Percentiles rank a stretch among this genome's conserved stretches.
Evolutionary conservation across 306 rosid species (phyloP).

Genomic region (Amphicarpaea edgeworthii): DNA sequence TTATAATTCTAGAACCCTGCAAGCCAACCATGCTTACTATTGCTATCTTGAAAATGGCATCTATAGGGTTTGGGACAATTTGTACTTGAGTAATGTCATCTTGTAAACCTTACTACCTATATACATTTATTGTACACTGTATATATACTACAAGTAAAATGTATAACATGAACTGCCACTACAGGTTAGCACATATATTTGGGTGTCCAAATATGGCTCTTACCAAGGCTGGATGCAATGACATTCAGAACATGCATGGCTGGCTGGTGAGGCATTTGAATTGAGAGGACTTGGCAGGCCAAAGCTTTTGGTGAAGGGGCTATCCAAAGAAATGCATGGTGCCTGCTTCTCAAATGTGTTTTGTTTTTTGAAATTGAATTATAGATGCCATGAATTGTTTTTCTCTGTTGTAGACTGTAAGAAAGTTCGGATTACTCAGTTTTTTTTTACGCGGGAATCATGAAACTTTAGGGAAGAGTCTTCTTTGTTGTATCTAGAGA

Average conservation of each 20-base stretch:
- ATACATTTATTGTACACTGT: conserved; percentile 57
- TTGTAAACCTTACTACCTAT: conserved; percentile 61
- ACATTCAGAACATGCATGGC: conserved; percentile 38
- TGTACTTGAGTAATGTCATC: conserved; percentile 57
- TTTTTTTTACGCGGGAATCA: conserved; percentile 44
- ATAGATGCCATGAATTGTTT: conserved; percentile 37
- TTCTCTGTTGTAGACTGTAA: conserved; percentile 47
- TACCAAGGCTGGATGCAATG: conserved; percentile 46
- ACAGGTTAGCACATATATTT: conserved; percentile 65
- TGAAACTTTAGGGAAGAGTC: conserved; percentile 33
- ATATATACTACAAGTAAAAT: conserved; percentile 77
- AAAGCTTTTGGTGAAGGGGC: conserved; percentile 39
- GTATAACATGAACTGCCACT: conserved; percentile 72
- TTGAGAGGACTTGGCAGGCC: conserved; percentile 34
- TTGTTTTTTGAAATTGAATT: background rate
- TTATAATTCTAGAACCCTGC: conserved; percentile 42
- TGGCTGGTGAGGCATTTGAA: conserved; percentile 51
- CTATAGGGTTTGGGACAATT: conserved; percentile 54
- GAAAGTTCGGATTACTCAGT: conserved; percentile 36
- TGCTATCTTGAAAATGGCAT: conserved; percentile 45
- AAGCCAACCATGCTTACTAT: conserved; percentile 40
- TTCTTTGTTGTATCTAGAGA: conserved; percentile 55
- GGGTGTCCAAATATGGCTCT: conserved; percentile 49
- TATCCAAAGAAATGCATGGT: conserved; percentile 39
- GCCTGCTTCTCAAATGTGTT: conserved; percentile 31